These are phyloP conservation scores for Aspergillus affinis DNA, from an alignment of 495 filamentous ascomycete genomes.

Conservation along the genomic window DNA sequence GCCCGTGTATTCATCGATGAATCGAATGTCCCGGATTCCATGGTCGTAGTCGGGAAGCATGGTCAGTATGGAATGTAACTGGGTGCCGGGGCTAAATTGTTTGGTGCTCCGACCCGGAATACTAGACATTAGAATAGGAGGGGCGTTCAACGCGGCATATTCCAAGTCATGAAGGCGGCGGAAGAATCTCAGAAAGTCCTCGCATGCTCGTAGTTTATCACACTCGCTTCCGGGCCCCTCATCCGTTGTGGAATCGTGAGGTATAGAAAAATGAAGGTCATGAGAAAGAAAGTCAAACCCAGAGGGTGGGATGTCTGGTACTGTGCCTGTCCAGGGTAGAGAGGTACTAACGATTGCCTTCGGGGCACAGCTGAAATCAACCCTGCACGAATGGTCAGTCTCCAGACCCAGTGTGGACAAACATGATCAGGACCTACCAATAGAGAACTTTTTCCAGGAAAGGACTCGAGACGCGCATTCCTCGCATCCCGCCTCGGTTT, in stretches of 20 bases:
- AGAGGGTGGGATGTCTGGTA: conserved; percentile 19
- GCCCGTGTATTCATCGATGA: conserved; percentile 32
- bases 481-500: conserved; percentile 28
- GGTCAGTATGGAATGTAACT: conserved; percentile 23
- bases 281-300: conserved; percentile 21
- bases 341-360: conserved; percentile 28
- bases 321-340: conserved; percentile 26
- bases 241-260: conserved; percentile 10
- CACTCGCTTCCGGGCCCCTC: conserved; percentile 21
- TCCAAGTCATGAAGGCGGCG: conserved; percentile 23
- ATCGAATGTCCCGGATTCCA: conserved; percentile 30
- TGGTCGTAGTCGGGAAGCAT: conserved; percentile 29
- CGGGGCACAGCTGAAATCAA: conserved; percentile 30
- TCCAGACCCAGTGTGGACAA: neutral
- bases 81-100: conserved; percentile 21
- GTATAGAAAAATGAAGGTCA: conserved; percentile 20
- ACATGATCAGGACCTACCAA: conserved; percentile 18
- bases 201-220: conserved; percentile 25
- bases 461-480: conserved; percentile 20
- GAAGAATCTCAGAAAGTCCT: conserved; percentile 31
- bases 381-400: conserved; percentile 19
- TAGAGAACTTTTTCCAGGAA: conserved; percentile 31
- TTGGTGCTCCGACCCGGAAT: conserved; percentile 13
- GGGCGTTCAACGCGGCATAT: conserved; percentile 17
- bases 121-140: conserved; percentile 10